Evolutionary conservation across 805 yeast genomes (phyloP).

Genomic region (Cyberlindnera euphorbiae): DNA sequence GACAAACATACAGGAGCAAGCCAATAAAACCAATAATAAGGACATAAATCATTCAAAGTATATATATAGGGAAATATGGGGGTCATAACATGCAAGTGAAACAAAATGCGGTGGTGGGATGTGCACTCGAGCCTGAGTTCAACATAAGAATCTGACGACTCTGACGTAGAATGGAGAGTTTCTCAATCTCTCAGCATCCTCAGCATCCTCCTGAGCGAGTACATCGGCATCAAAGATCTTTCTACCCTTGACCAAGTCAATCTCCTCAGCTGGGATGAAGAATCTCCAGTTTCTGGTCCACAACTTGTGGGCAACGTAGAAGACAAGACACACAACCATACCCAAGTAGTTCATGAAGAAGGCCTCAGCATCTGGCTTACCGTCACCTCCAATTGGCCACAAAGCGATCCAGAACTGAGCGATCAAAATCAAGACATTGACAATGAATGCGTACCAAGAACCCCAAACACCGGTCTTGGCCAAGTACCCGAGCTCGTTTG

Average conservation of each 20-base stretch:
- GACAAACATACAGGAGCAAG: no score
- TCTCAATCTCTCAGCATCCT: slow-evolving; percentile 26
- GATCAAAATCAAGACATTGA: slow-evolving; percentile 46
- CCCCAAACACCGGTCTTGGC: slow-evolving; percentile 51
- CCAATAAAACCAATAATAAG: no score
- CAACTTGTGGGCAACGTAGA: slow-evolving; percentile 49
- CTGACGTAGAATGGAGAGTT: slow-evolving; percentile 17
- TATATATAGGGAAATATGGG: no score
- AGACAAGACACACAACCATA: slow-evolving; percentile 35
- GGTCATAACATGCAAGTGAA: no score
- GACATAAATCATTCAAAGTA: no score
- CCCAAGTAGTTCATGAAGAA: slow-evolving; percentile 57
- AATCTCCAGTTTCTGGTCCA: slow-evolving; percentile 34
- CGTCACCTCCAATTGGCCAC: slow-evolving; percentile 47
- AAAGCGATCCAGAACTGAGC: slow-evolving; percentile 67
- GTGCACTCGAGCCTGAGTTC: no score
- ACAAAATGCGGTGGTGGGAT: no score
- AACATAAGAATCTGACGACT: slow-evolving; percentile 27
- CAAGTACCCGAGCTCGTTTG: slow-evolving; percentile 47
- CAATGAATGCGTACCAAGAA: slow-evolving; percentile 44
- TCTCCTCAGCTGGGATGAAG: slow-evolving; percentile 33
- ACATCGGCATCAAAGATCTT: slow-evolving; percentile 38
- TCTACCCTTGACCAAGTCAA: slow-evolving; percentile 44
- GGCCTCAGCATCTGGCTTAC: slow-evolving; percentile 32
- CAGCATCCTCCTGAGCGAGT: slow-evolving; percentile 36